Base-by-base conservation (phyloP, 2,329 filamentous ascomycete species). In the Davidsoniella australis region DNA sequence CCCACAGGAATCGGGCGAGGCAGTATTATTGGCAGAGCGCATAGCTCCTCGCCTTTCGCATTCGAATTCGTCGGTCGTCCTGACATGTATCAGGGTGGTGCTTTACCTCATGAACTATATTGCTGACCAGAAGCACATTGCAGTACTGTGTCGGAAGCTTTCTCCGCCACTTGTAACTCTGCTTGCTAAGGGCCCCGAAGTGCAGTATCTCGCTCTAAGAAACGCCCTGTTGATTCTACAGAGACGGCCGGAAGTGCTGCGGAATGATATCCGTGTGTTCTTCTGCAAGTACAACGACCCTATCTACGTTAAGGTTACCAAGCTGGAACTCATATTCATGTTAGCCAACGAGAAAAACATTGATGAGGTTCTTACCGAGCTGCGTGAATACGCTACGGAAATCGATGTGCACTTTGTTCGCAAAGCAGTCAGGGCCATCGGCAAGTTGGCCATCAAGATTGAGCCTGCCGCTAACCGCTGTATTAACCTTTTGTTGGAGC, bases 211-310 rank as follows among this genome's bases (percentile, higher is more conserved):
- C 5, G 91, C 91, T 0, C 73, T 98, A 16, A 75, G 91, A 55
- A 98, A 98, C 61, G 91, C 91, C 0, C 73, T 98, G 2, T 71
- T 98, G 12, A 98, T 98, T 57, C 69, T 98, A 47, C 91, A 98
- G 63, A 75, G 89, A 58, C 75, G 89, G 50, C 91, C 91, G 0
- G 91, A 96, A 59, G 89, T 98, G 7, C 66, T 98, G 48, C 78
- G 87, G 55, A 96, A 95, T 64, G 91, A 98, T 63, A 96, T 98
- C 54, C 79, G 91, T 43, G 91, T 98, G 29, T 98, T 98, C 68
- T 98, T 98, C 67, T 98, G 91, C 78, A 98, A 98, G 71, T 98
- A 98, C 67, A 98, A 98, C 63, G 91, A 98, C 61, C 91, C 91
- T 0, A 98, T 98, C 55, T 98, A 96, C 63, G 91, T 98, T 67